Conservation (phyloP, 441 rosid genomes). For the Syzygium malaccense region DNA sequence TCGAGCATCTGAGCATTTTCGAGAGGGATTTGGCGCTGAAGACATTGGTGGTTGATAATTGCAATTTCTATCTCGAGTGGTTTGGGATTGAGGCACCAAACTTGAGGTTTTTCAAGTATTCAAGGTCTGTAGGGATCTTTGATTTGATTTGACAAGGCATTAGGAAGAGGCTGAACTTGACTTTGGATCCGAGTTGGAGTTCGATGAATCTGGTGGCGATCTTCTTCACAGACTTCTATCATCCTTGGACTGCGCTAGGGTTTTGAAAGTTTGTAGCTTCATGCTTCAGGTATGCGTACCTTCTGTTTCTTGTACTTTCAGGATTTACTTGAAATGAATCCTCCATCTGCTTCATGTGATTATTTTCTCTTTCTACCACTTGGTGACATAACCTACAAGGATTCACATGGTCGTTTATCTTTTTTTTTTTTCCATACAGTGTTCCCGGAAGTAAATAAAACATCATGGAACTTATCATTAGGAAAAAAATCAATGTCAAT, state of each 20-base stretch:
- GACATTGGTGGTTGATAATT: too few species aligned
- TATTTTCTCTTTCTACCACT: background rate
- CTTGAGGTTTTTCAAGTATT: too few species aligned
- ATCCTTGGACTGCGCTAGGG: constrained; percentile 10
- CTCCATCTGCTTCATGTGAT: background rate
- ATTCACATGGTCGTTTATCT: background rate
- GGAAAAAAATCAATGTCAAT: background rate
- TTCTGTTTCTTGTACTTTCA: background rate
- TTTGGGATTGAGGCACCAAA: too few species aligned
- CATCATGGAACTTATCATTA: background rate
- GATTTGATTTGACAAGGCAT: background rate
- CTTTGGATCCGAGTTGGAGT: constrained; percentile 19
- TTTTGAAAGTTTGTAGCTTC: constrained; percentile 28
- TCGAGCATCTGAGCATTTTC: background rate
- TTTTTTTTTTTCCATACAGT: background rate
- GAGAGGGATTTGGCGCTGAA: too few species aligned
- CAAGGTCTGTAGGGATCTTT: constrained; percentile 11
- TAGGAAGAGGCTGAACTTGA: constrained; percentile 30
- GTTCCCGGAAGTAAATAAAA: accelerated
- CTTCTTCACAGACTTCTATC: constrained; percentile 14
- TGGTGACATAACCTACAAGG: background rate
- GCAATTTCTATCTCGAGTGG: too few species aligned
- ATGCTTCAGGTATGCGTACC: constrained; percentile 34
- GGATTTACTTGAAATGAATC: background rate
- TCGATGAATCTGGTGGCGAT: constrained; percentile 10